phyloP scores from a whole-genome alignment of 2,329 filamentous ascomycete genomes.

The Ceratocystis cacaofunesta region DNA sequence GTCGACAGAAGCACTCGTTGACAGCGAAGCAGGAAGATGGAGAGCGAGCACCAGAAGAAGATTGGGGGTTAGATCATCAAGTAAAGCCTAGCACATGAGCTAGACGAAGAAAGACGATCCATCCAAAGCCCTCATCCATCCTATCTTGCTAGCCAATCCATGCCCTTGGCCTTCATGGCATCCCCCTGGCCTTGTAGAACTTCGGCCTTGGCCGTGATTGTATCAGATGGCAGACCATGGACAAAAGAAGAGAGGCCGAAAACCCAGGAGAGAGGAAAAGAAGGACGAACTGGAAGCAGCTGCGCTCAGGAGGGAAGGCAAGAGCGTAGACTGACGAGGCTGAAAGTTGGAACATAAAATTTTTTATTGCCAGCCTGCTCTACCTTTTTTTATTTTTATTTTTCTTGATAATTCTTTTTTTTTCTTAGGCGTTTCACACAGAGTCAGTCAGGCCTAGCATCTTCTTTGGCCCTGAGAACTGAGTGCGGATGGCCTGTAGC shows the following conservation, averaged over 20 bases:
- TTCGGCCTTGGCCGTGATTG: slow-evolving; percentile 2
- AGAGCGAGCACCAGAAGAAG: neutral
- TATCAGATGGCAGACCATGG: neutral
- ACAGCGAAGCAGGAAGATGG: neutral
- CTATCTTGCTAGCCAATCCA: neutral
- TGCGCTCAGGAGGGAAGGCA: neutral
- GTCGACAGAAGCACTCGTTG: neutral
- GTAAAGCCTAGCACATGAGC: neutral
- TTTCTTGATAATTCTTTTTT: neutral
- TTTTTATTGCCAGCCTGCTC: no score
- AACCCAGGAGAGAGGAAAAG: neutral
- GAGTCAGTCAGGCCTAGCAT: neutral
- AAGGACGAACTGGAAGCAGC: neutral
- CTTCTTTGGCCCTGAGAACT: no score
- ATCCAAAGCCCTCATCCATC: neutral
- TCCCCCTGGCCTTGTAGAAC: neutral
- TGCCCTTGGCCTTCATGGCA: neutral
- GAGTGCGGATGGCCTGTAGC: no score
- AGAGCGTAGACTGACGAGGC: no score
- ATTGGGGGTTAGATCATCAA: neutral
- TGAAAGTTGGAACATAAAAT: no score
- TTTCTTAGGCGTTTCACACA: neutral
- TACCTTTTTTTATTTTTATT: no score
- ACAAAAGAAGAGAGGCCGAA: neutral
- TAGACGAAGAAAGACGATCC: neutral